Percentiles rank a stretch among this genome's conserved stretches.
phyloP scores from a whole-genome alignment of 805 yeast species.

The Candida palmyrensis region DNA sequence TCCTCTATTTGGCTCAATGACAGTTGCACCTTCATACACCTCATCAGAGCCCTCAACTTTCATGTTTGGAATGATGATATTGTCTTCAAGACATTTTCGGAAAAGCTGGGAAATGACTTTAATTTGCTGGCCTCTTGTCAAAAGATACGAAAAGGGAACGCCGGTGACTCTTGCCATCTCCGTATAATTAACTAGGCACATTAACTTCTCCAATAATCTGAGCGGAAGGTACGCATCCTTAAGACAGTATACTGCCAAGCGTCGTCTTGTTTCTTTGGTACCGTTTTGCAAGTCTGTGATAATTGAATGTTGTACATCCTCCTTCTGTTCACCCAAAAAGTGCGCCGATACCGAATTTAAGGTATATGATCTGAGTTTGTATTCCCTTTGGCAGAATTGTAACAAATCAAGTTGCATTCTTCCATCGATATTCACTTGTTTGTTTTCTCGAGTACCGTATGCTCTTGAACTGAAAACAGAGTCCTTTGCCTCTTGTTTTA shows the following conservation, averaged over 20 bases:
- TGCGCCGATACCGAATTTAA: conserved; percentile 93
- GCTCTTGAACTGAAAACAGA: conserved; percentile 90
- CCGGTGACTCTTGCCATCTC: conserved; percentile 99
- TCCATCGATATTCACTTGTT: conserved; percentile 89
- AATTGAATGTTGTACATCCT: conserved; percentile 96
- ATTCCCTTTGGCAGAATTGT: conserved; percentile 91
- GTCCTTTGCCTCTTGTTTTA: conserved; percentile 75
- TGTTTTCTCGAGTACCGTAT: conserved; percentile 92
- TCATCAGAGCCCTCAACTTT: conserved; percentile 76
- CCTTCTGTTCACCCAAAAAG: conserved; percentile 92
- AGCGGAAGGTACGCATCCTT: conserved; percentile 94
- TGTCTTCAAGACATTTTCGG: conserved; percentile 84
- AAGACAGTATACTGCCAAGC: conserved; percentile 94
- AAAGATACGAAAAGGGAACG: conserved; percentile 86
- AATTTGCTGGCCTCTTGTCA: conserved; percentile 95
- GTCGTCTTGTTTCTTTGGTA: conserved; percentile 82
- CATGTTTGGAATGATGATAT: conserved; percentile 88
- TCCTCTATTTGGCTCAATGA: conserved; percentile 93
- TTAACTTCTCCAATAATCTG: conserved; percentile 81
- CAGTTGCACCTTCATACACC: conserved; percentile 99
- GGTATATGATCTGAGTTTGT: conserved; percentile 90
- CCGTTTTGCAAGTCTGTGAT: conserved; percentile 95
- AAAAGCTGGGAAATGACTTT: conserved; percentile 94
- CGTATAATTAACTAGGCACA: conserved; percentile 95
- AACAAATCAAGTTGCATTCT: conserved; percentile 90